Conservation (phyloP, 345 rosid species). For the Eucalyptus pauciflora region DNA sequence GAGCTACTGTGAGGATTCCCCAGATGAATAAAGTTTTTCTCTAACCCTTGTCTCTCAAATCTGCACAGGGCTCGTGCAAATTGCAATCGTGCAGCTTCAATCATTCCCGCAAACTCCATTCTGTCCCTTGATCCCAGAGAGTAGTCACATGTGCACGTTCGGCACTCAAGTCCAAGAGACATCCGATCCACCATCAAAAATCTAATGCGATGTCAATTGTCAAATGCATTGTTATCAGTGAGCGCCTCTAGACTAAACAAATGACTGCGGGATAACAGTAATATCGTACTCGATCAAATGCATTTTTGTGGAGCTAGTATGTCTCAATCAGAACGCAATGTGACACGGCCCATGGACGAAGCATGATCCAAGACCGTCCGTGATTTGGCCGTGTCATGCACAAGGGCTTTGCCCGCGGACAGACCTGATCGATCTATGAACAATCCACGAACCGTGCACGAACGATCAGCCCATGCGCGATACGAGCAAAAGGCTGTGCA, state of each 20-base stretch:
- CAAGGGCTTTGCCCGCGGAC: fast-evolving
- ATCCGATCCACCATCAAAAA: not conserved
- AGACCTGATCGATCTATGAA: too few relatives aligned
- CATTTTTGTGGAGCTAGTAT: not conserved
- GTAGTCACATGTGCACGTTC: not conserved
- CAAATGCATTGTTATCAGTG: not conserved
- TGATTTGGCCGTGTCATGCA: too few relatives aligned
- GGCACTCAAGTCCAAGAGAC: not conserved
- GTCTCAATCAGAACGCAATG: not conserved
- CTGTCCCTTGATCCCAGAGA: not conserved
- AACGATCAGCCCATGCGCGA: fast-evolving
- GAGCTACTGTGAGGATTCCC: not conserved
- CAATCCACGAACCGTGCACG: too few relatives aligned
- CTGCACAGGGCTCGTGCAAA: not conserved
- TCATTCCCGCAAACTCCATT: not conserved
- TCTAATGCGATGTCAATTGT: not conserved
- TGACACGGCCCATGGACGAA: fast-evolving
- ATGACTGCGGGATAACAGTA: not conserved
- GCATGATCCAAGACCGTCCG: fast-evolving
- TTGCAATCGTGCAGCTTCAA: not conserved
- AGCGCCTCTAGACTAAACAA: not conserved
- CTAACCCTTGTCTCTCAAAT: not conserved
- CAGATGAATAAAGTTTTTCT: not conserved
- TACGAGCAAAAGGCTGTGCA: too few relatives aligned
- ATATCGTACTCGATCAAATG: not conserved